A percentile compares a stretch with the other conserved stretches of the same genome.
Conservation (phyloP, 1,284 basidiomycete species). For the Dichomitus squalens region DNA sequence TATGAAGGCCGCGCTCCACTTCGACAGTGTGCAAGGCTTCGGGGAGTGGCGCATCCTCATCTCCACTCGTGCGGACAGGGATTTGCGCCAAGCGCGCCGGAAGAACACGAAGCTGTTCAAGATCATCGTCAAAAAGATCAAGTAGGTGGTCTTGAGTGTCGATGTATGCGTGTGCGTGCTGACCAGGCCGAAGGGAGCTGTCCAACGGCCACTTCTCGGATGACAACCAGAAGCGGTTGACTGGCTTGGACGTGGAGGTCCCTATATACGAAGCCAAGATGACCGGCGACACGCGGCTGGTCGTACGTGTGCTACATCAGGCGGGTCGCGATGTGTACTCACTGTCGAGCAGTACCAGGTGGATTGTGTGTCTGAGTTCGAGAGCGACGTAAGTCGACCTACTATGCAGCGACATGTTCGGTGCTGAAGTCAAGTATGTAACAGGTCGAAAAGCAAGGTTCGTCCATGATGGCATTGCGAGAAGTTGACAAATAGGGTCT, state of each 20-base stretch:
- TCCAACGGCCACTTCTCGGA: conserved; percentile 68
- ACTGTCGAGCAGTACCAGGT: conserved; percentile 53
- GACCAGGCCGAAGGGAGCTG: conserved; percentile 47
- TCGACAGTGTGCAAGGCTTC: conserved; percentile 51
- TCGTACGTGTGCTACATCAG: conserved; percentile 62
- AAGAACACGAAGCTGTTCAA: conserved; percentile 44
- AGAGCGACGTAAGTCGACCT: conserved; percentile 44
- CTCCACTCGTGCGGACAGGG: conserved; percentile 44
- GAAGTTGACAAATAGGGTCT: too few species aligned
- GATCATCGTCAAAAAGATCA: conserved; percentile 62
- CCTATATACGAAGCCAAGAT: conserved; percentile 71
- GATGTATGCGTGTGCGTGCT: background rate
- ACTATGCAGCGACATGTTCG: background rate
- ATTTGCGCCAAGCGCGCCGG: conserved; percentile 44
- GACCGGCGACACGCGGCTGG: too few species aligned
- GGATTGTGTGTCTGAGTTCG: conserved; percentile 56
- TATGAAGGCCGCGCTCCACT: conserved; percentile 50
- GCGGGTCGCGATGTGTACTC: conserved; percentile 20
- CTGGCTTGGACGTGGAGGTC: conserved; percentile 41
- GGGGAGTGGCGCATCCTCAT: conserved; percentile 57
- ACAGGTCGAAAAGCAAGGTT: conserved; percentile 57
- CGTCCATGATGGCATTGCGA: background rate
- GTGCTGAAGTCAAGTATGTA: background rate
- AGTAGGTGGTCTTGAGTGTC: conserved; percentile 33
- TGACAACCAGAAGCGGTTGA: conserved; percentile 69